These are phyloP conservation scores for Didymella lethalis DNA, from an alignment of 2,329 filamentous ascomycete genomes.

Conservation along the genomic window DNA sequence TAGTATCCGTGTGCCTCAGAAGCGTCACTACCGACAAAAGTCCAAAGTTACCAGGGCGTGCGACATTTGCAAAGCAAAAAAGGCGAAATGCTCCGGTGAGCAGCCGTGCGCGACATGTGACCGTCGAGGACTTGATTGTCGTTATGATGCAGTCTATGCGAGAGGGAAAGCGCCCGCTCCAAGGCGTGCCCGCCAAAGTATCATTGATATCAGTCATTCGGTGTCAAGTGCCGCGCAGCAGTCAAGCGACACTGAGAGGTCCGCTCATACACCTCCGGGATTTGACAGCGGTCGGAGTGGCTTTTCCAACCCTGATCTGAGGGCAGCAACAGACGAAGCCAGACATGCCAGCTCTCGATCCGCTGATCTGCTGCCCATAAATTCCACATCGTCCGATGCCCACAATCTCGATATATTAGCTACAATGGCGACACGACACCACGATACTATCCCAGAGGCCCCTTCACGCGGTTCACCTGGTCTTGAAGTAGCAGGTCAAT, in stretches of 20 bases:
- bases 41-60: conserved; percentile 43
- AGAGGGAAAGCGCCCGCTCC: conserved; percentile 38
- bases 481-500: conserved; percentile 63
- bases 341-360: not conserved
- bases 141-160: conserved; percentile 37
- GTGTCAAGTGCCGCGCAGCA: not conserved
- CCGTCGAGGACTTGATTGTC: conserved; percentile 28
- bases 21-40: conserved; percentile 25
- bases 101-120: conserved; percentile 39
- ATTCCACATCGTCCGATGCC: not conserved
- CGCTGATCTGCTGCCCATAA: not conserved
- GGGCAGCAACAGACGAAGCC: not conserved
- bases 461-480: conserved; percentile 54
- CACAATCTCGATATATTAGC: not conserved
- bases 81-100: conserved; percentile 41
- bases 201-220: not conserved
- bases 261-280: not conserved
- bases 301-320: not conserved
- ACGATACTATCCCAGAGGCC: conserved; percentile 15
- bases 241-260: conserved; percentile 3
- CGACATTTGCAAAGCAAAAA: conserved; percentile 43
- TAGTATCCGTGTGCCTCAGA: conserved; percentile 16
- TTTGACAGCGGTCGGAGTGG: not conserved
- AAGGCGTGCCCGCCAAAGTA: conserved; percentile 8
- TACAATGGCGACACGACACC: conserved; percentile 8